Evolutionary conservation across 768 basidiomycete genomes (phyloP), one percentile per base, ranked within the genome.

Genomic region (Obba rivulosa): DNA sequence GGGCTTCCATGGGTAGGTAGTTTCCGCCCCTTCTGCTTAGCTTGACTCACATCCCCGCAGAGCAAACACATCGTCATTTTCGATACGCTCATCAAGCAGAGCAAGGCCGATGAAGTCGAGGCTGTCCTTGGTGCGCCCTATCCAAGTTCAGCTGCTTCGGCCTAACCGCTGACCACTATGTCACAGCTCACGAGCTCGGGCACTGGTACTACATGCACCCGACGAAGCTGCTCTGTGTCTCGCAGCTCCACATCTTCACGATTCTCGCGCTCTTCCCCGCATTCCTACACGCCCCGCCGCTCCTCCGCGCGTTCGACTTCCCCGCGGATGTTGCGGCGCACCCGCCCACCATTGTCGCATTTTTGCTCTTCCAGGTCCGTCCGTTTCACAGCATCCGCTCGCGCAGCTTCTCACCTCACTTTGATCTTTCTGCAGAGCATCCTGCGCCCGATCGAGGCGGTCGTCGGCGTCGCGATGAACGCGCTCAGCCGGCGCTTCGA

Each of bases 1-100:
- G 95, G 95, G 50, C 78, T 97, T 11, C 95, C 94, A 1, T 94
- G 92, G 87, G 91, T 90, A 43, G 36, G 74, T 69, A 0, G 8
- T 10, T 4, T 21, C 13, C 35, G 21, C 22, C 28, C 16, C 31
- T 8, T 31, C 18, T 4, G 34, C 25, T 18, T 18, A 13, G 25
- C 21, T 35, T 43, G 35, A 23, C 21, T 42, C 18, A 39, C 24
- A 14, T 11, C 10, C 14, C 17, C 2, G 18, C 54, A 89, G 87
- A 87, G 83, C 70, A 93, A 93, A 57, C 91, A 93, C 67, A 91
- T 95, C 55, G 92, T 98, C 65, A 87, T 99, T 61, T 99, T 92
- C 60, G 96, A 99, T 58, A 98, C 95, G 0, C 78, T 99, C 55
- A 92, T 98, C 66, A 85, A 94, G 61, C 82, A 97, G 60, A 87